Evolutionary conservation across 495 filamentous ascomycete species (phyloP).

Genomic region (Penicillium diatomitis): DNA sequence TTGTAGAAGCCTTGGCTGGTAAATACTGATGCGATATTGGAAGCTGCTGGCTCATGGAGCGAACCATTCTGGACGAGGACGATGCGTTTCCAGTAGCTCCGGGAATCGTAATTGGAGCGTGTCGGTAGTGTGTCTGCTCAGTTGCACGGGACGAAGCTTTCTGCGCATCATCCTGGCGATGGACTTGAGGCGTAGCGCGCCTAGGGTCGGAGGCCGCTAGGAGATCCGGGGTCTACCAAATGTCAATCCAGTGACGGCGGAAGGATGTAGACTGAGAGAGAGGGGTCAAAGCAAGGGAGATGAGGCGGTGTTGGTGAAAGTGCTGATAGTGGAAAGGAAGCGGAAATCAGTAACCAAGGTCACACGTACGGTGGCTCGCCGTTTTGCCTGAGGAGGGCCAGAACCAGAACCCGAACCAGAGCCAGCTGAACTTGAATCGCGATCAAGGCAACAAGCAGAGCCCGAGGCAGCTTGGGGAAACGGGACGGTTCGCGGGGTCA

Average conservation of each 20-base stretch:
- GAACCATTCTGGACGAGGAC: constrained; percentile 22
- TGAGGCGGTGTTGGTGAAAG: constrained; percentile 9
- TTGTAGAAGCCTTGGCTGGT: constrained; percentile 14
- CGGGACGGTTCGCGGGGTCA: constrained; percentile 35
- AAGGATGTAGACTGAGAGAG: constrained; percentile 9
- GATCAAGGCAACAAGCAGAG: constrained; percentile 1
- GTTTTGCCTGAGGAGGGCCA: constrained; percentile 38
- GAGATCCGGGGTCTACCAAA: constrained; percentile 40
- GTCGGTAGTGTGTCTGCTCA: constrained; percentile 22
- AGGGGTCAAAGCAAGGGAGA: constrained; percentile 17
- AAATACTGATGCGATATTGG: constrained; percentile 29
- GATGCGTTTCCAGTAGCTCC: not conserved
- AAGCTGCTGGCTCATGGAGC: constrained; percentile 38
- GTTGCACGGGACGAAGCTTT: constrained; percentile 9
- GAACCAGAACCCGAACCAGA: constrained; percentile 22
- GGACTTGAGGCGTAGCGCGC: constrained; percentile 26
- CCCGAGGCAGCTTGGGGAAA: not conserved
- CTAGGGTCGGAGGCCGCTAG: constrained; percentile 25
- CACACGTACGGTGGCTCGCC: constrained; percentile 44
- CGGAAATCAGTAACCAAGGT: constrained; percentile 38
- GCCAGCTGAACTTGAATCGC: constrained; percentile 24
- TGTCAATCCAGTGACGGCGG: constrained; percentile 37
- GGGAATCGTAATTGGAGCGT: constrained; percentile 9
- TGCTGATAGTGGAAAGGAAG: constrained; percentile 3
- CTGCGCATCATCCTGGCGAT: constrained; percentile 19